A percentile compares a stretch with the other conserved stretches of the same genome.
phyloP scores from a whole-genome alignment of 768 basidiomycete species.

The Leccinum longicurvipes region DNA sequence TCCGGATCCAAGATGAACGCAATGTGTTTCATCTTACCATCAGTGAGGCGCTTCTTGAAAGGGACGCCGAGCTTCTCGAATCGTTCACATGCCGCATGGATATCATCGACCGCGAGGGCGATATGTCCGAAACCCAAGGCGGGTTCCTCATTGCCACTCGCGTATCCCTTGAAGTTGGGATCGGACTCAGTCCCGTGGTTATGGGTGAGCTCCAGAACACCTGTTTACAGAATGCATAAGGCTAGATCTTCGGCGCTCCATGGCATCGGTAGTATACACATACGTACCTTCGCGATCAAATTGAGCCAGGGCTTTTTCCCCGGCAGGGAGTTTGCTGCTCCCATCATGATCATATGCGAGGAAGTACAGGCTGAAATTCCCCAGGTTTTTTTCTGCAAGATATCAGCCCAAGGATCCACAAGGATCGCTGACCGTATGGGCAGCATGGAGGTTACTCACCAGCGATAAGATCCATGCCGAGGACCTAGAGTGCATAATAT shows the following conservation, averaged over 20 bases:
- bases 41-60: slow-evolving; percentile 85
- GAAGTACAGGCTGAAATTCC: slow-evolving; percentile 79
- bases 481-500: slow-evolving; percentile 33
- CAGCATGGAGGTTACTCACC: slow-evolving; percentile 31
- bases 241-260: background rate
- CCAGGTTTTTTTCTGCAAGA: slow-evolving; percentile 47
- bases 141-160: slow-evolving; percentile 82
- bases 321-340: slow-evolving; percentile 42
- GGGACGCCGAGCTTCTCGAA: slow-evolving; percentile 76
- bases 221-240: slow-evolving; percentile 31
- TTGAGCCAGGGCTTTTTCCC: slow-evolving; percentile 48
- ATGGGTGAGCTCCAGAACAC: slow-evolving; percentile 80
- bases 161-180: slow-evolving; percentile 74
- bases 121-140: slow-evolving; percentile 84
- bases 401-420: background rate
- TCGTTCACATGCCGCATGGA: slow-evolving; percentile 78
- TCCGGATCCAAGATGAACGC: slow-evolving; percentile 87
- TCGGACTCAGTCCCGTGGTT: slow-evolving; percentile 91
- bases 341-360: slow-evolving; percentile 72
- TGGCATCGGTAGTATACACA: background rate
- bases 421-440: slow-evolving; percentile 1
- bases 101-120: slow-evolving; percentile 77
- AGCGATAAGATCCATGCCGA: slow-evolving; percentile 76
- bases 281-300: slow-evolving; percentile 66
- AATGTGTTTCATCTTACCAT: slow-evolving; percentile 83